These are phyloP conservation scores for Herpotrichia juniperi DNA, from an alignment of 2,329 filamentous ascomycete genomes.

Conservation along the genomic window DNA sequence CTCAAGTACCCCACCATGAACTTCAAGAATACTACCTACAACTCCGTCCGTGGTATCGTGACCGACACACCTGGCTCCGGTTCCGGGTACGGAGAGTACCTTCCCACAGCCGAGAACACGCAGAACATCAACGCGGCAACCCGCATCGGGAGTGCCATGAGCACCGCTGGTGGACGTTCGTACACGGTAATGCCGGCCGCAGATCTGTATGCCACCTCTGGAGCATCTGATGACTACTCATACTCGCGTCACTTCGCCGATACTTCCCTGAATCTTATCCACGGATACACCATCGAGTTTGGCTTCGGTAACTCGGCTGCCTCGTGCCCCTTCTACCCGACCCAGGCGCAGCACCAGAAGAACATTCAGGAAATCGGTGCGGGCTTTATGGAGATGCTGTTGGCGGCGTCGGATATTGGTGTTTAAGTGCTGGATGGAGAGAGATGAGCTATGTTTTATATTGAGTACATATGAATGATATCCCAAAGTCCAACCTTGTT, in stretches of 20 bases:
- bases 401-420: conserved; percentile 42
- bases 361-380: conserved; percentile 51
- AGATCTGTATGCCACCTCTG: conserved; percentile 45
- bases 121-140: conserved; percentile 40
- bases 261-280: conserved; percentile 45
- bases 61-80: conserved; percentile 54
- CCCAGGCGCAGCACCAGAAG: conserved; percentile 45
- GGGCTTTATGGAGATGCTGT: conserved; percentile 50
- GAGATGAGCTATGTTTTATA: no score
- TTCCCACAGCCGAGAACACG: conserved; percentile 39
- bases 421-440: no score
- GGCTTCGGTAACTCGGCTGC: conserved; percentile 25
- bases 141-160: conserved; percentile 43
- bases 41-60: conserved; percentile 58
- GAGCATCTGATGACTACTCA: conserved; percentile 46
- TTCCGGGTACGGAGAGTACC: conserved; percentile 45
- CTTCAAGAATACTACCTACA: conserved; percentile 59
- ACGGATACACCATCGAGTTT: conserved; percentile 50
- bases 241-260: conserved; percentile 46
- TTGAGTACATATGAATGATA: no score
- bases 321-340: conserved; percentile 49
- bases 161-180: conserved; percentile 37
- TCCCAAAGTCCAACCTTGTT: no score
- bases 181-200: conserved; percentile 43
- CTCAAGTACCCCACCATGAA: conserved; percentile 54